Base-by-base conservation (phyloP, 1,139 yeast species). In the Protomyces inouyei region DNA sequence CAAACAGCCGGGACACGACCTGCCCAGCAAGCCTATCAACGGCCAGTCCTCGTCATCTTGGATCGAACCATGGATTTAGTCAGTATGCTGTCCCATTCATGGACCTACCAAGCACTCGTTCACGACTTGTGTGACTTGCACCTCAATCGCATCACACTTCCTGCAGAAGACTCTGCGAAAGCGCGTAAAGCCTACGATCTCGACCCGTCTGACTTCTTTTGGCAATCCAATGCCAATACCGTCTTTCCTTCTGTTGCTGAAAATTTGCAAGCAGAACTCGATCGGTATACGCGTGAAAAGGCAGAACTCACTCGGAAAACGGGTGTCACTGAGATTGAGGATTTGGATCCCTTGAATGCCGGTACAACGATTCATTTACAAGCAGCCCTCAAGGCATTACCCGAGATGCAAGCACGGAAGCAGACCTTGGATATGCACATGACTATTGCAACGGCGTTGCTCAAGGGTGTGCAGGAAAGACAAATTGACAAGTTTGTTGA, bases 221-320 rank as follows among this genome's bases (percentile, higher is more conserved):
- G 98, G 98, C 79, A 77, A 68, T 80, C 82, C 67, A 92, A 93
- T 75, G 81, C 96, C 12, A 87, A 87, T 66, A 78, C 90, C 66
- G 98, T 98, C 51, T 93, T 93, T 79, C 98, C 98, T 0, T 97
- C 93, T 74, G 98, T 95, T 25, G 98, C 95, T 40, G 98, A 93
- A 73, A 89, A 89, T 75, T 93, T 96, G 32, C 98, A 95, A 73
- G 77, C 81, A 18, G 97, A 91, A 68, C 80, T 92, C 67, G 85
- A 86, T 68, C 80, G 82, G 65, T 93, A 93, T 76, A 92, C 92
- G 70, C 82, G 83, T 67, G 97, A 90, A 71, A 97, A 98, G 1
- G 86, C 85, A 68, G 95, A 87, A 66, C 80, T 95, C 66, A 90
- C 98, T 2, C 82, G 83, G 67, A 85, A 82, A 69, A 87, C 96